A percentile compares a stretch with the other conserved stretches of the same genome.
Evolutionary conservation across 106 monocot genomes (phyloP).

Genomic region (Platanthera zijinensis): DNA sequence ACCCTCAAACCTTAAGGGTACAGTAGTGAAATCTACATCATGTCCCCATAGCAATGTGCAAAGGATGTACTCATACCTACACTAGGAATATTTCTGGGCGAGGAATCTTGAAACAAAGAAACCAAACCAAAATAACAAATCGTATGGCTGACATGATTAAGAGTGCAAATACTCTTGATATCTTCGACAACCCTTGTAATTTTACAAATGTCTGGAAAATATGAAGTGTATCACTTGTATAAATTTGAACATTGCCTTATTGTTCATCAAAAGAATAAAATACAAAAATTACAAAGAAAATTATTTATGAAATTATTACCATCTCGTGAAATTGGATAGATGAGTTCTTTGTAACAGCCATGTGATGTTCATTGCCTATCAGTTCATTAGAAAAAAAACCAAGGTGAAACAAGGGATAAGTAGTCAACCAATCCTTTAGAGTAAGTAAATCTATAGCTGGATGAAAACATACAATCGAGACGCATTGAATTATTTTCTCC

Average conservation of each 20-base stretch:
- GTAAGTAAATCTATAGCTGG: neutral
- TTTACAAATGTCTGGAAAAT: slow-evolving; percentile 50
- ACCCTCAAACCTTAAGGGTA: neutral
- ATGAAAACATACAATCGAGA: neutral
- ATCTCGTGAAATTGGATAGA: slow-evolving; percentile 70
- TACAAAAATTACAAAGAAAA: neutral
- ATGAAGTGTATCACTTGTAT: neutral
- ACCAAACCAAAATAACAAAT: slow-evolving; percentile 77
- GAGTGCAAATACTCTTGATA: slow-evolving; percentile 64
- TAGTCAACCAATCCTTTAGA: neutral
- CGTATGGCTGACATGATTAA: slow-evolving; percentile 64
- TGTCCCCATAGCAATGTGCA: neutral
- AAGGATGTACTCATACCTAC: neutral
- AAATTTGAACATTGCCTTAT: neutral
- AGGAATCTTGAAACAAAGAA: slow-evolving; percentile 80
- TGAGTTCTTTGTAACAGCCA: slow-evolving; percentile 44
- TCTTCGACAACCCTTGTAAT: slow-evolving; percentile 49
- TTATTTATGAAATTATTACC: slow-evolving; percentile 32
- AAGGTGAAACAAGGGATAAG: neutral
- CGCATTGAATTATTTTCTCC: neutral
- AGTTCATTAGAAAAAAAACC: slow-evolving; percentile 5
- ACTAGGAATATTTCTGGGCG: slow-evolving; percentile 61
- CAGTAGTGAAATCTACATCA: neutral
- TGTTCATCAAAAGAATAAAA: neutral
- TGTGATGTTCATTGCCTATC: slow-evolving; percentile 67